phyloP scores from a whole-genome alignment of 768 basidiomycete species.

The Lactifluus volemus region DNA sequence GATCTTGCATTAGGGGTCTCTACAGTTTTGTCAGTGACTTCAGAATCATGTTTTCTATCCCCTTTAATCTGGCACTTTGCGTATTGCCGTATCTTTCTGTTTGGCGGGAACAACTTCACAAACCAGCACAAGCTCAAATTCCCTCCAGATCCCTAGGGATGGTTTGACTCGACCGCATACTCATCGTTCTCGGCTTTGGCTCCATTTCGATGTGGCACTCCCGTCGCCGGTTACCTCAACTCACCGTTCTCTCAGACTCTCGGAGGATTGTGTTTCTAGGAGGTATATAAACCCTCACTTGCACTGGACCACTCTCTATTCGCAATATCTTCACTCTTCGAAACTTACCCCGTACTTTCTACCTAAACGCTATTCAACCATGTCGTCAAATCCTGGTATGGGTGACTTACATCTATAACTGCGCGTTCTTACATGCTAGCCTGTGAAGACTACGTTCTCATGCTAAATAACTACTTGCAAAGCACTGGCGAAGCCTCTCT shows the following conservation, averaged over 20 bases:
- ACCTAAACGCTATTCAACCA: neutral
- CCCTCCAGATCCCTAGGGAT: constrained; percentile 6
- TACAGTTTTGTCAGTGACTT: neutral
- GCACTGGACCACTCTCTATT: neutral
- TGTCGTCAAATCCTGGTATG: constrained; percentile 14
- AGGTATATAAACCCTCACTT: constrained; percentile 11
- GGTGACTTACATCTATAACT: neutral
- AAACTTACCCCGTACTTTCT: neutral
- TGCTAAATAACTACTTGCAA: constrained; percentile 19
- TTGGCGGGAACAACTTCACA: neutral
- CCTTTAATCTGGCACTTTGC: constrained; percentile 15
- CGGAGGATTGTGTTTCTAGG: neutral
- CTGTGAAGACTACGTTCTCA: constrained; percentile 14
- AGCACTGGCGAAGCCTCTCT: constrained; percentile 12
- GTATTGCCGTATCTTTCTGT: constrained; percentile 5
- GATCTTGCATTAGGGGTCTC: constrained; percentile 7
- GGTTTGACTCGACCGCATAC: constrained; percentile 18
- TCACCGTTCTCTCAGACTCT: neutral
- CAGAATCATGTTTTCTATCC: neutral
- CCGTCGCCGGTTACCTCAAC: neutral
- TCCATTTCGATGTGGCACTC: neutral
- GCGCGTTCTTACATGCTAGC: neutral
- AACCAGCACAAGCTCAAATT: neutral
- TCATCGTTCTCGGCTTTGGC: constrained; percentile 4
- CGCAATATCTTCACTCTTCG: neutral